Evolutionary conservation across 1,284 basidiomycete species (phyloP).

Genomic region (Coniferiporia weirii): DNA sequence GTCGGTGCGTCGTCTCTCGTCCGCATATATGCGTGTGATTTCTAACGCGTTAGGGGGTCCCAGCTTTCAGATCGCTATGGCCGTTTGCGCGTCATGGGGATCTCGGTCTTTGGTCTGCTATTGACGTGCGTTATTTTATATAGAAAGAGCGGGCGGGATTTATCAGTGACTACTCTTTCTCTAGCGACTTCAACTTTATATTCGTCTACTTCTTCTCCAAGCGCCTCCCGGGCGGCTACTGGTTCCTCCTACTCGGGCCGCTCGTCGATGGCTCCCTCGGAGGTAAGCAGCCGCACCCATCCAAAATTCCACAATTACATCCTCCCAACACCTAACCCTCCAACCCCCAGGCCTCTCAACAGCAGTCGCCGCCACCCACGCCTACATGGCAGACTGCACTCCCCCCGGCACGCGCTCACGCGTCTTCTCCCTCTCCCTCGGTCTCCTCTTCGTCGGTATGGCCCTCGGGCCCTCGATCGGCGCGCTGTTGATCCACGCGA

Average conservation of each 20-base stretch:
- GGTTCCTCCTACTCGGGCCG: constrained; percentile 74
- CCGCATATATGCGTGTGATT: not conserved
- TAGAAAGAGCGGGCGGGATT: not conserved
- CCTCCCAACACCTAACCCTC: not conserved
- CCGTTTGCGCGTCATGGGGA: constrained; percentile 59
- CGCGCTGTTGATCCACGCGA: constrained; percentile 54
- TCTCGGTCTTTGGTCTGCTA: constrained; percentile 61
- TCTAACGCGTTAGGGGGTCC: not conserved
- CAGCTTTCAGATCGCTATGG: constrained; percentile 80
- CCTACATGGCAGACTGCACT: constrained; percentile 60
- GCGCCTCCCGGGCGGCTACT: constrained; percentile 72
- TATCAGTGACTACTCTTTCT: constrained; percentile 13
- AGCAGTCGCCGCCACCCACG: constrained; percentile 48
- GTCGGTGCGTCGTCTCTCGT: constrained; percentile 36
- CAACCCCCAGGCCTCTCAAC: constrained; percentile 37
- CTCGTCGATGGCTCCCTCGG: constrained; percentile 75
- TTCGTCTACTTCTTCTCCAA: constrained; percentile 56
- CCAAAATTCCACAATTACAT: not conserved
- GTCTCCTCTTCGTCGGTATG: constrained; percentile 60
- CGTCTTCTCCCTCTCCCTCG: constrained; percentile 57
- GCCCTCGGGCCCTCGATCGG: constrained; percentile 73
- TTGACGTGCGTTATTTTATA: constrained; percentile 35
- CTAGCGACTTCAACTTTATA: constrained; percentile 61
- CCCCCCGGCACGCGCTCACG: constrained; percentile 50
- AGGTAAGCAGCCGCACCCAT: constrained; percentile 42